Conservation (phyloP, 495 filamentous ascomycete species). For the Penicillium herquei region DNA sequence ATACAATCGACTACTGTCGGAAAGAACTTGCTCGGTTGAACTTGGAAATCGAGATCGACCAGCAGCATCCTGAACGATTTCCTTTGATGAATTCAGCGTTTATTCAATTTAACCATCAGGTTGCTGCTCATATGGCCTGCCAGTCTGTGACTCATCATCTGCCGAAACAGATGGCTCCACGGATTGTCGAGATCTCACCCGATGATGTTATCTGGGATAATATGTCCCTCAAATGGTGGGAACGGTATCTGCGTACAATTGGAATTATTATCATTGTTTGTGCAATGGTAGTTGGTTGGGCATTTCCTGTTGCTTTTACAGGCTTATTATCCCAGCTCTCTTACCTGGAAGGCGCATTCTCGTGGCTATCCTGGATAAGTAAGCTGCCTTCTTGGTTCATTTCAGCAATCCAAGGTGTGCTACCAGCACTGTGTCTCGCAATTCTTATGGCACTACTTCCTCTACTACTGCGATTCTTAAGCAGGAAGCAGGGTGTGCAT, state of each 20-base stretch:
- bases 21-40: constrained; percentile 87
- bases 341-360: constrained; percentile 59
- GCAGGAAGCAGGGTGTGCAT: constrained; percentile 71
- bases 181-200: constrained; percentile 88
- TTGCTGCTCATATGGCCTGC: constrained; percentile 96
- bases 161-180: constrained; percentile 92
- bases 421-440: constrained; percentile 76
- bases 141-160: constrained; percentile 89
- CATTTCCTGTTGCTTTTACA: constrained; percentile 86
- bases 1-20: constrained; percentile 90
- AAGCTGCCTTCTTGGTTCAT: constrained; percentile 61
- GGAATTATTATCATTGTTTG: constrained; percentile 63
- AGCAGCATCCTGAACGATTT: constrained; percentile 79
- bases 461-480: constrained; percentile 71
- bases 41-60: constrained; percentile 89
- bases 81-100: constrained; percentile 98
- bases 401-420: constrained; percentile 77
- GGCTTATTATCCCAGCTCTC: constrained; percentile 75
- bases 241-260: constrained; percentile 72
- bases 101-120: constrained; percentile 97
- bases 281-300: constrained; percentile 85
- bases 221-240: constrained; percentile 96
- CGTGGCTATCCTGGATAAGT: constrained; percentile 70
- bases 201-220: constrained; percentile 97
- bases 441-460: constrained; percentile 81